Conservation (phyloP, 257 asterid genomes). For the Solanum acaule region DNA sequence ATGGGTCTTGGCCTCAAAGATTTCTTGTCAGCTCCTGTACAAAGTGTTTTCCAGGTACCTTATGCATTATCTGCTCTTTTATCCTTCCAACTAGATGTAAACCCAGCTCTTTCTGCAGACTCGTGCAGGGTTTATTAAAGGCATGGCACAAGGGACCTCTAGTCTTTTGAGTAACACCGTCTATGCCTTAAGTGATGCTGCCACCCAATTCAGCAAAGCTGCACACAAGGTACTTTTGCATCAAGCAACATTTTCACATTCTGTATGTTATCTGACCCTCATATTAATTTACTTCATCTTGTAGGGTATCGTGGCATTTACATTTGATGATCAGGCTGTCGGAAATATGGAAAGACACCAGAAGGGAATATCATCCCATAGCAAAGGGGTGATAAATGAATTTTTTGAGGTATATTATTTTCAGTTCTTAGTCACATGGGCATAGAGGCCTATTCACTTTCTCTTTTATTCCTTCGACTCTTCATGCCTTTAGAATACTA, state of each 20-base stretch:
- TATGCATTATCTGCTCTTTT: neutral
- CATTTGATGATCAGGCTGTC: conserved; percentile 67
- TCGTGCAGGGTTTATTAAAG: conserved; percentile 85
- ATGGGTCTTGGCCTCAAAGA: conserved; percentile 90
- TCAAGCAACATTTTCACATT: neutral
- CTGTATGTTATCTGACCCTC: neutral
- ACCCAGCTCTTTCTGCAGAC: conserved; percentile 48
- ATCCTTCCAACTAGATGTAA: neutral
- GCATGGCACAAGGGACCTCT: conserved; percentile 94
- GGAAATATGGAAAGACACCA: conserved; percentile 62
- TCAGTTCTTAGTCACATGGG: neutral
- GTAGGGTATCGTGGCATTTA: conserved; percentile 95
- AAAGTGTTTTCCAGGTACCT: conserved; percentile 74
- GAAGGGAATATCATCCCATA: conserved; percentile 64
- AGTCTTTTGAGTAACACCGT: conserved; percentile 93
- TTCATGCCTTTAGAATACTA: neutral
- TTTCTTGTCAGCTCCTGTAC: conserved; percentile 81
- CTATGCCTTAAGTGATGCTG: conserved; percentile 94
- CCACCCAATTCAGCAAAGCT: conserved; percentile 94
- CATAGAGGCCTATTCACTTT: neutral
- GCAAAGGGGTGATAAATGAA: conserved; percentile 91
- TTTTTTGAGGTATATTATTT: conserved; percentile 63
- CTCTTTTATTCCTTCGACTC: neutral
- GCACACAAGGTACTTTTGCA: conserved; percentile 71
- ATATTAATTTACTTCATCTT: conserved; percentile 3